phyloP scores from a whole-genome alignment of 2,329 filamentous ascomycete genomes.

The Botrytis deweyae region DNA sequence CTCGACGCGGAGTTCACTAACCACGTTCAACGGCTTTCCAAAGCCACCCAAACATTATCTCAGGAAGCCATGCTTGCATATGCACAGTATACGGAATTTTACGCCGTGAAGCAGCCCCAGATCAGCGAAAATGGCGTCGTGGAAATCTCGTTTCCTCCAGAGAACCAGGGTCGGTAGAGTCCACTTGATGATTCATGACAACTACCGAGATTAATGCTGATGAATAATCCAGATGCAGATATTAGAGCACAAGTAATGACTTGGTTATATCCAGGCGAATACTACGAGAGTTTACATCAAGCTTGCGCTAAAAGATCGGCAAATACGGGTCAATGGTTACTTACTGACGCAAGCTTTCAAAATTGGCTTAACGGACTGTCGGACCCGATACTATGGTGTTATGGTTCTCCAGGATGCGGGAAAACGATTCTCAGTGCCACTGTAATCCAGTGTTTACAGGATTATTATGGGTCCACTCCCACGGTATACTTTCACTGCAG shows the following conservation, averaged over 20 bases:
- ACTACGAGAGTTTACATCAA: conserved; percentile 15
- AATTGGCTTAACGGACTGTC: conserved; percentile 10
- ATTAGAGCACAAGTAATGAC: conserved; percentile 9
- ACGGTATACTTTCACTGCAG: conserved; percentile 21
- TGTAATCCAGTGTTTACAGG: conserved; percentile 12
- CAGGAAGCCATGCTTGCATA: conserved; percentile 13
- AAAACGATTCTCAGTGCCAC: conserved; percentile 22
- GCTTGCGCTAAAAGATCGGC: conserved; percentile 17
- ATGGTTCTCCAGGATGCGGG: conserved; percentile 17
- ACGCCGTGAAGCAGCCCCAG: conserved; percentile 1
- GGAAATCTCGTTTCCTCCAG: background rate
- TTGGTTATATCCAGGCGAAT: conserved; percentile 19
- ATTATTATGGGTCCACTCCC: background rate
- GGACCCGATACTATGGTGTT: conserved; percentile 17
- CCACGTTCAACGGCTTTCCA: conserved; percentile 13
- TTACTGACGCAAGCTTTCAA: conserved; percentile 10
- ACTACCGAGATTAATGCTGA: background rate
- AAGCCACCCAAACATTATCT: conserved; percentile 1
- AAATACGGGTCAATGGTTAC: conserved; percentile 17
- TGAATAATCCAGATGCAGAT: conserved; percentile 12
- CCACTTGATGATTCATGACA: background rate
- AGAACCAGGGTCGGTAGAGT: conserved; percentile 5
- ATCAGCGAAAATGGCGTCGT: background rate
- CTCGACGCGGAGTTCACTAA: conserved; percentile 10
- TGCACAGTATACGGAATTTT: background rate